These are phyloP conservation scores for Blastobotrys serpentis DNA, from an alignment of 1,139 yeast species.

Conservation along the genomic window DNA sequence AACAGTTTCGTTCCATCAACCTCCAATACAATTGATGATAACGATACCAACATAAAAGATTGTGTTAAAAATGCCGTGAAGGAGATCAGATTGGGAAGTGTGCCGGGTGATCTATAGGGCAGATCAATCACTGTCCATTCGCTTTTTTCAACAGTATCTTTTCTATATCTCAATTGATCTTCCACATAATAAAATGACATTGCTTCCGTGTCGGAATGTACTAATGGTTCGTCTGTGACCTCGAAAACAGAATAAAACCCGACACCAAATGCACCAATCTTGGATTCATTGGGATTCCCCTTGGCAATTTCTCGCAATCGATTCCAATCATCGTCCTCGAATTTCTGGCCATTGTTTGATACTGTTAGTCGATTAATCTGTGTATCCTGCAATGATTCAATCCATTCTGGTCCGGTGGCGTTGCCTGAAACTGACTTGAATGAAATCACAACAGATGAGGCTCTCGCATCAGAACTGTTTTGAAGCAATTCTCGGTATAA, in stretches of 20 bases:
- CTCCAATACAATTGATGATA: constrained; percentile 33
- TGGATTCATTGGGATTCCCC: constrained; percentile 78
- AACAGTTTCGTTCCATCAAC: constrained; percentile 36
- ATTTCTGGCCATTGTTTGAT: constrained; percentile 40
- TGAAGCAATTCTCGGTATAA: constrained; percentile 42
- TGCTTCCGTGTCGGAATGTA: constrained; percentile 41
- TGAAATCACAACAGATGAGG: constrained; percentile 37
- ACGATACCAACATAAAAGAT: constrained; percentile 40
- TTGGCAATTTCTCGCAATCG: constrained; percentile 44
- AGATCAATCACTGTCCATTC: constrained; percentile 43
- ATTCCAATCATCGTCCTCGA: constrained; percentile 42
- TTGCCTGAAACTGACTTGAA: constrained; percentile 26
- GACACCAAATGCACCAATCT: constrained; percentile 99
- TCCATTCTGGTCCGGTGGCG: constrained; percentile 16
- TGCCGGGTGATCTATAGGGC: constrained; percentile 36
- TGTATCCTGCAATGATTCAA: constrained; percentile 32
- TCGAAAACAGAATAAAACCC: constrained; percentile 98
- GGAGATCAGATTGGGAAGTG: constrained; percentile 37
- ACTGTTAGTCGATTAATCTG: constrained; percentile 36
- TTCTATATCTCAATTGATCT: constrained; percentile 41
- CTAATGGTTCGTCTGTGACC: constrained; percentile 72
- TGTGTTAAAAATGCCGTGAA: constrained; percentile 43
- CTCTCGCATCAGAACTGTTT: constrained; percentile 45
- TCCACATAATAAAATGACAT: constrained; percentile 43
- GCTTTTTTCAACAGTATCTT: constrained; percentile 29